A percentile compares a stretch with the other conserved stretches of the same genome.
These are phyloP conservation scores for Leccinum incarnatum DNA, from an alignment of 768 basidiomycete species.

Conservation along the genomic window DNA sequence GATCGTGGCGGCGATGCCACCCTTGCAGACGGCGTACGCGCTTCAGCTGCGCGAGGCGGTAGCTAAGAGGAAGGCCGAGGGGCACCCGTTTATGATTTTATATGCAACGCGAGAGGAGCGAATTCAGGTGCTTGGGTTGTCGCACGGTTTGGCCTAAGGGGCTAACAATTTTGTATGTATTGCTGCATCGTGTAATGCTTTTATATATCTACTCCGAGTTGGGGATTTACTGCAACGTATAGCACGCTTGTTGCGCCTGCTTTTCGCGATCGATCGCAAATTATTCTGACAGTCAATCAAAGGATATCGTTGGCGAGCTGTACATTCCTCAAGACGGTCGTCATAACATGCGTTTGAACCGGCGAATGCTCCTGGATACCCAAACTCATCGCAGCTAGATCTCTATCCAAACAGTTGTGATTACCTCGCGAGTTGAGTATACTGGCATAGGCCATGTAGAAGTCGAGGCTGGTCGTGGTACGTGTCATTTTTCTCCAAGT, in stretches of 20 bases:
- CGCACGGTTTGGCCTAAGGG: constrained; percentile 7
- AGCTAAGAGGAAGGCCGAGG: constrained; percentile 59
- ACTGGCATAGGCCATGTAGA: too few relatives aligned
- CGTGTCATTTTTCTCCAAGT: constrained; percentile 20
- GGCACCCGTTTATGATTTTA: constrained; percentile 58
- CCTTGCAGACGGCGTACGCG: constrained; percentile 59
- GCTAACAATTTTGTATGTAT: neutral
- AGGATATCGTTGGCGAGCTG: constrained; percentile 71
- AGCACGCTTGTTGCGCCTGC: constrained; percentile 5
- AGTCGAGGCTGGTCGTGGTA: constrained; percentile 49
- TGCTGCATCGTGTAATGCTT: neutral
- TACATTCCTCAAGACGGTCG: constrained; percentile 49
- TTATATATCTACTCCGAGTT: neutral
- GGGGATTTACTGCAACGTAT: too few relatives aligned
- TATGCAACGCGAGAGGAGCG: constrained; percentile 71
- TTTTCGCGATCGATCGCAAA: constrained; percentile 2
- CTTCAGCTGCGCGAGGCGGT: constrained; percentile 66
- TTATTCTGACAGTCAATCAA: constrained; percentile 12
- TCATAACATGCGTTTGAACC: constrained; percentile 76
- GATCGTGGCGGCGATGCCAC: constrained; percentile 53
- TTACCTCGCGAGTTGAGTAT: constrained; percentile 32
- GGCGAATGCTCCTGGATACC: constrained; percentile 74
- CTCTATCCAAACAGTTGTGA: constrained; percentile 70
- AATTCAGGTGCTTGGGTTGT: constrained; percentile 54
- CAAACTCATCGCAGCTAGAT: constrained; percentile 60